A percentile compares a stretch with the other conserved stretches of the same genome.
These are phyloP conservation scores for Plantago coronopus DNA, from an alignment of 305 asterid genomes.

Conservation along the genomic window DNA sequence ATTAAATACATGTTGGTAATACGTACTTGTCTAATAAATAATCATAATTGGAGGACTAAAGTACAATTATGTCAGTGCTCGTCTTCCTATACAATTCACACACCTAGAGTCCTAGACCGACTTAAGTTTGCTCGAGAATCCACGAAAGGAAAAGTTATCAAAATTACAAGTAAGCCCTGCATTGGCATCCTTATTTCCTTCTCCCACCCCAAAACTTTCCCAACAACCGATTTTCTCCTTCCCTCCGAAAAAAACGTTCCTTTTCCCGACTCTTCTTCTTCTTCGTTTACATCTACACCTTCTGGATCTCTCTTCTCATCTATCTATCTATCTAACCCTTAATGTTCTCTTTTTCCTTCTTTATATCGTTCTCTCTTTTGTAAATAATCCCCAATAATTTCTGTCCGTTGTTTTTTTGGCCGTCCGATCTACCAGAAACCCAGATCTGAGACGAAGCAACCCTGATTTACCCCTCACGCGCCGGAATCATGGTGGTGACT, in stretches of 20 bases:
- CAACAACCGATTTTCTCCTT: too few species aligned
- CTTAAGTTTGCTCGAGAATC: too few species aligned
- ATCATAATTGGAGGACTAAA: too few species aligned
- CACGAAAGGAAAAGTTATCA: too few species aligned
- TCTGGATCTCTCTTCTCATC: not conserved
- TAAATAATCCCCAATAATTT: not conserved
- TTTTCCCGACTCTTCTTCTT: slow-evolving; percentile 5
- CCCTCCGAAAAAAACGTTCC: slow-evolving; percentile 4
- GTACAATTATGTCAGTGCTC: too few species aligned
- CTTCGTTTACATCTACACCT: not conserved
- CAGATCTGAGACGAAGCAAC: slow-evolving; percentile 45
- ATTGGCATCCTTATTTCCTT: too few species aligned
- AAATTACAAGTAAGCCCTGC: too few species aligned
- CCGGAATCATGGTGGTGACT: slow-evolving; percentile 69
- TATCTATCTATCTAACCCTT: not conserved
- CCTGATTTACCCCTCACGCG: slow-evolving; percentile 35
- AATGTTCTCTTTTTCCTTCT: not conserved
- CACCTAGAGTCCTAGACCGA: too few species aligned
- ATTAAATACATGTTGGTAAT: too few species aligned
- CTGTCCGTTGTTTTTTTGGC: not conserved
- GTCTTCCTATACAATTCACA: too few species aligned
- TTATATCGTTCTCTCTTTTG: not conserved
- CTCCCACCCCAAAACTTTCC: too few species aligned
- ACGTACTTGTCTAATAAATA: too few species aligned
- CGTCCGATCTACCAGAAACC: slow-evolving; percentile 38